phyloP scores from a whole-genome alignment of 208 protist genomes.

The Leishmania braziliensis region DNA sequence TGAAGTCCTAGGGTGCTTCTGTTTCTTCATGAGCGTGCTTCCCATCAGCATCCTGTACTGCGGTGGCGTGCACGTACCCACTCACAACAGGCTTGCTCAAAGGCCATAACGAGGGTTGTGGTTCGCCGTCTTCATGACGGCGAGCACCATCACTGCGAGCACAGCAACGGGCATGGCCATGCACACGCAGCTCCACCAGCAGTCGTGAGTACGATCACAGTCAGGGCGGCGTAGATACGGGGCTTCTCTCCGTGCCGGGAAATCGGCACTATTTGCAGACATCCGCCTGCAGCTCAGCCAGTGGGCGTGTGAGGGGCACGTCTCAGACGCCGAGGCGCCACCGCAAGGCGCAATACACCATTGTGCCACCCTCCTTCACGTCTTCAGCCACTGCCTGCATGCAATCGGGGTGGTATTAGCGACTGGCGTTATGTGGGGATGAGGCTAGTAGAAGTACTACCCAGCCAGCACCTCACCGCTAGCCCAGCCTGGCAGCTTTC shows the following conservation, averaged over 20 bases:
- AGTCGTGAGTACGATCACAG: constrained; percentile 4
- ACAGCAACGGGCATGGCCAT: constrained; percentile 10
- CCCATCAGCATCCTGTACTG: constrained; percentile 25
- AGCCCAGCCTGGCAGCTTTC: constrained; percentile 25
- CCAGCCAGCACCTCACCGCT: constrained; percentile 27
- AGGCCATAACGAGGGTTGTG: not conserved
- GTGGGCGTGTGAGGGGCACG: constrained; percentile 17
- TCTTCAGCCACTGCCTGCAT: constrained; percentile 27
- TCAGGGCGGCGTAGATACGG: not conserved
- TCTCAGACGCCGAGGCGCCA: constrained; percentile 20
- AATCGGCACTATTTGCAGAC: constrained; percentile 4
- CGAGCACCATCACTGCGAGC: constrained; percentile 4
- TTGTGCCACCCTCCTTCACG: constrained; percentile 22
- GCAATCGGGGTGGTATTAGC: constrained; percentile 15
- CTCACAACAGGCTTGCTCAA: constrained; percentile 20
- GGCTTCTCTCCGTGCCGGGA: not conserved
- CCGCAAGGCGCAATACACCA: constrained; percentile 24
- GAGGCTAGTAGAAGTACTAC: constrained; percentile 20
- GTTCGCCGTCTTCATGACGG: not conserved
- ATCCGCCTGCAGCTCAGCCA: constrained; percentile 12
- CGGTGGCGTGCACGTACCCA: constrained; percentile 22
- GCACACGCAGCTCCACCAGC: not conserved
- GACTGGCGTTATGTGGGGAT: constrained; percentile 16
- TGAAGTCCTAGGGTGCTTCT: constrained; percentile 20
- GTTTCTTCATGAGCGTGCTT: constrained; percentile 30